These are phyloP conservation scores for Backusella tarrabulga DNA, from an alignment of 192 early-diverging fungal genomes.

Conservation along the genomic window DNA sequence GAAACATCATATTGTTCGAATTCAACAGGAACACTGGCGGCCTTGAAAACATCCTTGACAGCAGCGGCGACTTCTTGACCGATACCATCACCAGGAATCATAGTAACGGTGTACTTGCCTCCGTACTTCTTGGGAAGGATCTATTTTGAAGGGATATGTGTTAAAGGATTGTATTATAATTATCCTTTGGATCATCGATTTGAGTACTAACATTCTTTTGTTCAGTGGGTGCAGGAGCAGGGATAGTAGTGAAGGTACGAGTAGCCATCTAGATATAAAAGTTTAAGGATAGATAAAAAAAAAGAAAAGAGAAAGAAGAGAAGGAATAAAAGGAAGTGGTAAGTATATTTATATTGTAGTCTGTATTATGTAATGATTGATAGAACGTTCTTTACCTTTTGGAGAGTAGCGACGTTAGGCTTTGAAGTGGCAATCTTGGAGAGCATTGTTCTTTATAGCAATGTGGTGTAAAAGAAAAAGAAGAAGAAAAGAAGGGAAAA, in stretches of 20 bases:
- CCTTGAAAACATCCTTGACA: conserved; percentile 94
- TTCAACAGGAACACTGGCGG: conserved; percentile 90
- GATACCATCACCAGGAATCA: conserved; percentile 99
- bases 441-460: background rate
- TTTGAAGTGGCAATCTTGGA: background rate
- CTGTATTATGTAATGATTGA: background rate
- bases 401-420: background rate
- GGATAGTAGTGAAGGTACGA: conserved; percentile 33
- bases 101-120: conserved; percentile 92
- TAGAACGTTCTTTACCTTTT: background rate
- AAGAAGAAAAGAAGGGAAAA: background rate
- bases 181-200: background rate
- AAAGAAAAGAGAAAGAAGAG: background rate
- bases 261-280: conserved; percentile 7
- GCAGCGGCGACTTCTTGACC: conserved; percentile 89
- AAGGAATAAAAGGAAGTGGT: background rate
- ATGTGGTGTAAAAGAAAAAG: background rate
- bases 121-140: conserved; percentile 72
- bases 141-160: conserved; percentile 19
- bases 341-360: background rate
- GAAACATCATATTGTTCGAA: conserved; percentile 98
- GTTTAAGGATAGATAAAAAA: background rate
- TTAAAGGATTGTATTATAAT: background rate
- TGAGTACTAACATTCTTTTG: conserved; percentile 31
- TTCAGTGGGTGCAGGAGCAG: conserved; percentile 35